Base-by-base conservation (phyloP, 257 asterid species). In the Solanum bukasovii region DNA sequence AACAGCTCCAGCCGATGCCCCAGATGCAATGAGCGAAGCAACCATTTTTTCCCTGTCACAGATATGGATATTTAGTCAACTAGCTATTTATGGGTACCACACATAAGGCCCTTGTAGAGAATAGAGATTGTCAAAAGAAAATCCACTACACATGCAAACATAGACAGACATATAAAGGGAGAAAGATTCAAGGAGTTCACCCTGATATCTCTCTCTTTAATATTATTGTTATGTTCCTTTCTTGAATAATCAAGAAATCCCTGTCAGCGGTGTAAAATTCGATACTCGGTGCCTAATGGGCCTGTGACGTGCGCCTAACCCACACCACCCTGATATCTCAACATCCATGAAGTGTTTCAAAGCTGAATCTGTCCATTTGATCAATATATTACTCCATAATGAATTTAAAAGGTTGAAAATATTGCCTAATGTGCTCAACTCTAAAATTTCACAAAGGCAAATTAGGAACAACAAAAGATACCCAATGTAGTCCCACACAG, bases 1-100 rank as follows among this genome's bases (percentile, higher is more conserved):
- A 86, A 97, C 97, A 84, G 98, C 98, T 87, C 98, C 98, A 52
- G 99, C 94, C 9, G 95, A 93, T 87, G 99, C 99, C 88, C 98
- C 99, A 21, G 96, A 93, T 89, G 99, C 99, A 86, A 96, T 90
- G 84, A 97, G 99, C 38, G 96, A 96, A 89, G 99, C 99, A 61
- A 97, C 98, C 98, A 96, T 94, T 90, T 94, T 96, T 91, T 96
- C 99, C 94, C 99, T 97, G 95, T 88, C 46, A 86, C 72, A 88
- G 78, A 68, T 74, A 83, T 9, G 86, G 40, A 46, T 88, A 29
- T 38, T 88, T 63, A 86, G 68, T 25, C 20, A 44, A 31, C 44
- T 20, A 9, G 21, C 7, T 29, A 9, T 3, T 29, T 49, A 82
- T 6, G 20, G 86, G 12, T 16, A 49, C 44, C 40, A 29, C 21